phyloP scores from a whole-genome alignment of 163 green algal genomes.

The Coccomyxa subellipsoidea region DNA sequence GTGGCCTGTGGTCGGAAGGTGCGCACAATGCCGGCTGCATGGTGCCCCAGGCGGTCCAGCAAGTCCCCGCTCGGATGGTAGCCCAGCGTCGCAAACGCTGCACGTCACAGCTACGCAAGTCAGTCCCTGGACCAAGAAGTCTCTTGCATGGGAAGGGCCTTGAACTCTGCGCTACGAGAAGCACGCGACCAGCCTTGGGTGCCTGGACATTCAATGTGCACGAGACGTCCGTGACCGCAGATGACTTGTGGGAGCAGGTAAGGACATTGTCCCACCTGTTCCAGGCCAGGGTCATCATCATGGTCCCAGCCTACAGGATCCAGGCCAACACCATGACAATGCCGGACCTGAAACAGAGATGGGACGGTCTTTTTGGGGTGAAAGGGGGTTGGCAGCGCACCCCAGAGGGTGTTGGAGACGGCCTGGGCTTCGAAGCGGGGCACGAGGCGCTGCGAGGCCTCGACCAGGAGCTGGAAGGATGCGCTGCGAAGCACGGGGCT shows the following conservation, averaged over 20 bases:
- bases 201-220: too few species aligned
- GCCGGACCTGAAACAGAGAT: too few species aligned
- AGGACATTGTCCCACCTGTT: too few species aligned
- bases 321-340: too few species aligned
- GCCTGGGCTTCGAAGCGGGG: conserved; percentile 41
- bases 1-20: conserved; percentile 46
- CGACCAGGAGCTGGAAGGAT: conserved; percentile 35
- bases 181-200: too few species aligned
- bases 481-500: conserved; percentile 25
- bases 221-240: too few species aligned
- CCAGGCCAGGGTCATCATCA: too few species aligned
- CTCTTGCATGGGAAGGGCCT: neutral
- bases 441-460: conserved; percentile 27
- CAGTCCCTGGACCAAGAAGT: neutral
- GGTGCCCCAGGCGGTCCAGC: conserved; percentile 32
- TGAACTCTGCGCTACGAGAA: too few species aligned
- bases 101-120: neutral
- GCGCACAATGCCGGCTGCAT: conserved; percentile 31
- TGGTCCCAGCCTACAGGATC: too few species aligned
- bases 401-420: conserved; percentile 34
- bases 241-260: too few species aligned
- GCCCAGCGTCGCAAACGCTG: conserved; percentile 30
- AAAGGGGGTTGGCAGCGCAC: neutral
- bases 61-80: conserved; percentile 31
- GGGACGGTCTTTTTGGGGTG: too few species aligned